Evolutionary conservation across 2,329 filamentous ascomycete species (phyloP), one percentile per base, ranked within the genome.

Genomic region (Aschersonia sp.): DNA sequence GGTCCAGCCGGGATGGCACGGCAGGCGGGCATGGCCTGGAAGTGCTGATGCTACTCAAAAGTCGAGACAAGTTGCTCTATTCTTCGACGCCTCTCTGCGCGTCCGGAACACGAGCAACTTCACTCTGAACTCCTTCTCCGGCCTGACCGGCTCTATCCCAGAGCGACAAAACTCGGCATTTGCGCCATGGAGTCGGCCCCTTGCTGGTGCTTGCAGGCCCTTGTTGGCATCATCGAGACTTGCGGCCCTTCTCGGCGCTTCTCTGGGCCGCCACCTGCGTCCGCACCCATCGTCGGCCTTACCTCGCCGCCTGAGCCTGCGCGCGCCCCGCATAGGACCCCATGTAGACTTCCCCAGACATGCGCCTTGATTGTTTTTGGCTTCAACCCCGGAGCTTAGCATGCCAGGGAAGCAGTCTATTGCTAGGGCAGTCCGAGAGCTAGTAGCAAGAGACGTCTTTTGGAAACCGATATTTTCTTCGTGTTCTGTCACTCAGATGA

Each of bases 161-260:
- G 20, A 20, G 20, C 20, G 29, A 32, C n/a, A 29, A 32, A 6
- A 2, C 9, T 12, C 35, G 9, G 6, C 43, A 9, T 44, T 2
- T 30, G 28, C 32, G 6, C 29, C 0, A n/a, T 20, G 10, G 12
- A 31, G 29, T 31, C 29, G 30, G 29, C 41, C 41, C 41, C 30
- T 5, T 28, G 31, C 6, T 7, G 7, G 5, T 9, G 5, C 42
- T 32, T 35, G 41, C 4, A 38, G 32, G 31, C 35, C n/a, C 5
- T 40, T 28, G 35, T 20, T 31, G 41, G 32, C 51, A 31, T 42
- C 54, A 38, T 9, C 32, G 12, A 12, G 32, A 9, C 32, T 9
- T 9, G 12, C 60, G 61, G 59, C 61, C 52, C 55, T 63, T 59
- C 61, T 63, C 60, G 61, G 61, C 61, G 61, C 61, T 63, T 63